Evolutionary conservation across 768 basidiomycete genomes (phyloP), one percentile per base, ranked within the genome.

Genomic region (Xerocomus brunneocitrinus): DNA sequence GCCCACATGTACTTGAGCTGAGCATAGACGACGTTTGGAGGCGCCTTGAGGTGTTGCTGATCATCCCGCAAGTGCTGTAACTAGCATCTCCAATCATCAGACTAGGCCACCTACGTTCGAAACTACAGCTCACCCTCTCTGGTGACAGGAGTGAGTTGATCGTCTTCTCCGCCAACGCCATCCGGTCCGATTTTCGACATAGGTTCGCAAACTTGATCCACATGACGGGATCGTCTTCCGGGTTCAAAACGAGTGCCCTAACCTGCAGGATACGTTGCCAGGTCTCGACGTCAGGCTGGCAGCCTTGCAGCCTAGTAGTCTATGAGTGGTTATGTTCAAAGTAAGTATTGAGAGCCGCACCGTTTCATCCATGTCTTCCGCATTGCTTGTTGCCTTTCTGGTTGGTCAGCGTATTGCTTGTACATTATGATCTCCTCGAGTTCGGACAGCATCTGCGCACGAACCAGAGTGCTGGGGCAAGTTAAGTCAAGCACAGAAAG

Each of bases 121-220:
- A 46, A 41, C 7, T 19, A 36, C 14, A n/a, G 62, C 78, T 44
- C 59, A 85, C 82, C 61, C 81, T 73, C 50, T 88, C 87, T 5
- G 87, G 86, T 9, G 87, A 84, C 30, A 97, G 74, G 1, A 99
- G 72, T 0, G 93, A 95, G 58, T 94, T 91, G 63, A 99, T 88
- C 0, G 95, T 97, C 73, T 98, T 98, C 61, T 98, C 94, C 0
- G 95, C 95, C 47, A 99, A 74, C n/a, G 81, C 80, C 82, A 98
- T 91, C 5, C 97, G 84, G 47, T 95, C 93, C 16, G 84, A 89
- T 72, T 95, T 95, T 48, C 97, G 90, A 66, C 97, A 98, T 1
- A 98, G 76, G 63, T 99, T 98, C 3, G 95, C 92, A 64, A 99
- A 98, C 71, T 97, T 94, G 71, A 99, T 97, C 94, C 95, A 98